Base-by-base conservation (phyloP, 1,284 basidiomycete genomes). In the Polyporus tsugae region DNA sequence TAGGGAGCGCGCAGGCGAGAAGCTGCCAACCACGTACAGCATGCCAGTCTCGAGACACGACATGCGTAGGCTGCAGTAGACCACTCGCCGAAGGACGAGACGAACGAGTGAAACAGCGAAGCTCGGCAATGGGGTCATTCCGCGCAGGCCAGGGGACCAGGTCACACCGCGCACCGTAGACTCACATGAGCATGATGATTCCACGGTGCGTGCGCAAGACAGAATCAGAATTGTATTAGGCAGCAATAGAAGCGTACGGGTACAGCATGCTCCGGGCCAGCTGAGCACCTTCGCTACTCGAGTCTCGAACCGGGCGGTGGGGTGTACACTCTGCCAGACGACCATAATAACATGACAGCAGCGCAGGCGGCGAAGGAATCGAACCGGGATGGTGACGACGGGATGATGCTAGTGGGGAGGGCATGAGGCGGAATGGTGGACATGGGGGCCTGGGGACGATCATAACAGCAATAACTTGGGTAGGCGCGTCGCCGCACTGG, bases 241-340 rank as follows among this genome's bases (percentile, higher is more conserved):
- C 33, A 44, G 35, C 11, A 52, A 62, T 60, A 65, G 60, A 67
- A 63, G 63, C 63, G 29, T 55, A 35, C 52, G 33, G 33, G 33
- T 35, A 55, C 52, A 55, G 52, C 52, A 55, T 33, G 33, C 29
- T 35, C 52, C 52, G 52, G 52, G 15, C 52, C 52, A 35, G 52
- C 52, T 29, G 29, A 33, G 52, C 52, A 55, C 29, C 25, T 55
- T 29, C 17, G 52, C 52, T 6, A 55, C 52, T 33, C 29, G 52
- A 55, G 33, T 55, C 52, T 49, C 46, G 46, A 49, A 49, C 46
- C 29, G 29, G 29, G 29, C 25, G 29, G 52, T 19, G 33, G 22
- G 22, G 46, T 13, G 29, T 55, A 55, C 6, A 15, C 7, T 19
- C 11, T 17, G 33, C 25, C 29, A 55, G 25, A 35, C 33, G 52